These are phyloP conservation scores for Biscogniauxia marginata DNA, from an alignment of 2,329 filamentous ascomycete genomes.

Conservation along the genomic window DNA sequence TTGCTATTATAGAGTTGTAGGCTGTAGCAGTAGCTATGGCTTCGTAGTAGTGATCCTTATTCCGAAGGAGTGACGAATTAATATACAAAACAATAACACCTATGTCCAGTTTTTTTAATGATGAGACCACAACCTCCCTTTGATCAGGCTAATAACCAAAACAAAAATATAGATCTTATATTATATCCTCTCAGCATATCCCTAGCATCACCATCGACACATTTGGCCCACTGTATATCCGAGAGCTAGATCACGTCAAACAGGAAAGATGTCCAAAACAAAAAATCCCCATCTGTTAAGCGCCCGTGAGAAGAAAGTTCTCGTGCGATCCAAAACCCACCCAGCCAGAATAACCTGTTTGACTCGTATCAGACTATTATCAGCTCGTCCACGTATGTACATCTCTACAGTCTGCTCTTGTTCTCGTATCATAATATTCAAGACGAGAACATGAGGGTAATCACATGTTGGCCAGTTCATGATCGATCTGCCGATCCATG, in stretches of 20 bases:
- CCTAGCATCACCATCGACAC: not conserved
- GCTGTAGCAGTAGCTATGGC: no score
- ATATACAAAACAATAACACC: not conserved
- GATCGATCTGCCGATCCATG: constrained; percentile 90
- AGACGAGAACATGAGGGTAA: not conserved
- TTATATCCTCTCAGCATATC: not conserved
- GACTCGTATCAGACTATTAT: constrained; percentile 18
- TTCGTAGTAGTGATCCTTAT: no score
- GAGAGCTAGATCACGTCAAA: not conserved
- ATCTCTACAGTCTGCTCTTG: constrained; percentile 6
- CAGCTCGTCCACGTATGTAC: constrained; percentile 19
- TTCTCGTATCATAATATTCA: not conserved
- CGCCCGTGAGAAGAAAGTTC: not conserved
- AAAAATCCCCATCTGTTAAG: not conserved
- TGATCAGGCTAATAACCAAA: not conserved
- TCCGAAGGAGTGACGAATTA: no score
- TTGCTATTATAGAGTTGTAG: no score
- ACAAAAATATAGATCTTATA: not conserved
- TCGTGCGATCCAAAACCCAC: constrained; percentile 1
- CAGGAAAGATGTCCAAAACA: not conserved
- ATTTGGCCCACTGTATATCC: not conserved
- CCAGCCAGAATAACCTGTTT: constrained; percentile 3
- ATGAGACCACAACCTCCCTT: no score
- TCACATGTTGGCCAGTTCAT: constrained; percentile 91
- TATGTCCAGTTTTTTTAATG: no score